Conservation (phyloP, 2,329 filamentous ascomycete genomes). For the Penicillium sp. region DNA sequence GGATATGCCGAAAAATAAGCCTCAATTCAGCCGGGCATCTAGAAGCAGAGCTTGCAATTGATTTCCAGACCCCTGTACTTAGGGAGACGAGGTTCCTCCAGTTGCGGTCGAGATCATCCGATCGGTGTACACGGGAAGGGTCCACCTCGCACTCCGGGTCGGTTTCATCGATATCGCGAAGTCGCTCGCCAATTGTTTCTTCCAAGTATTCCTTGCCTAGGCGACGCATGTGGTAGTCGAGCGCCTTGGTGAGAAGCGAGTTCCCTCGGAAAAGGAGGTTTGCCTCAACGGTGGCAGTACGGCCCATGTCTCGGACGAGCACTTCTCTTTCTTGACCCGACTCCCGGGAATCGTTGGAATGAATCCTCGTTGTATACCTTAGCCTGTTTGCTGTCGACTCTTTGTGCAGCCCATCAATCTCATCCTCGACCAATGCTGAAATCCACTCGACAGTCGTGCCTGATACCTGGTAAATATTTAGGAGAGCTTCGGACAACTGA, state of each 20-base stretch:
- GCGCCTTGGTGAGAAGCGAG: slow-evolving; percentile 79
- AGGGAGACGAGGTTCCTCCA: slow-evolving; percentile 68
- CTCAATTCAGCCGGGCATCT: slow-evolving; percentile 73
- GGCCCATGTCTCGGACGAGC: slow-evolving; percentile 56
- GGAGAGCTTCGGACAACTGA: slow-evolving; percentile 69
- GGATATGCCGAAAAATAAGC: slow-evolving; percentile 79
- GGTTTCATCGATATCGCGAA: slow-evolving; percentile 78
- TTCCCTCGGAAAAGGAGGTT: slow-evolving; percentile 94
- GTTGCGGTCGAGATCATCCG: slow-evolving; percentile 69
- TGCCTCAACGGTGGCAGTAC: slow-evolving; percentile 64
- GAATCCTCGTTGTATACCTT: slow-evolving; percentile 55
- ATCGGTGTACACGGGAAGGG: slow-evolving; percentile 61
- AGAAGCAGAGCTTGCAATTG: slow-evolving; percentile 64
- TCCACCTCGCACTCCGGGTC: slow-evolving; percentile 94
- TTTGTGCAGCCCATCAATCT: slow-evolving; percentile 85
- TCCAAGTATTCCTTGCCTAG: slow-evolving; percentile 88
- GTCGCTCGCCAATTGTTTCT: slow-evolving; percentile 70
- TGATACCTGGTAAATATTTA: slow-evolving; percentile 93
- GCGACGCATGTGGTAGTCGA: slow-evolving; percentile 92
- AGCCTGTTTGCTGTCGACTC: slow-evolving; percentile 61
- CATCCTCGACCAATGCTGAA: slow-evolving; percentile 85
- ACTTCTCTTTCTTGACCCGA: slow-evolving; percentile 51
- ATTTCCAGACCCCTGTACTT: slow-evolving; percentile 77
- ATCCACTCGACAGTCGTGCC: slow-evolving; percentile 80
- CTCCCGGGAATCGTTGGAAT: slow-evolving; percentile 53